Conservation (phyloP, 495 filamentous ascomycete species). For the Penicillium lividum region DNA sequence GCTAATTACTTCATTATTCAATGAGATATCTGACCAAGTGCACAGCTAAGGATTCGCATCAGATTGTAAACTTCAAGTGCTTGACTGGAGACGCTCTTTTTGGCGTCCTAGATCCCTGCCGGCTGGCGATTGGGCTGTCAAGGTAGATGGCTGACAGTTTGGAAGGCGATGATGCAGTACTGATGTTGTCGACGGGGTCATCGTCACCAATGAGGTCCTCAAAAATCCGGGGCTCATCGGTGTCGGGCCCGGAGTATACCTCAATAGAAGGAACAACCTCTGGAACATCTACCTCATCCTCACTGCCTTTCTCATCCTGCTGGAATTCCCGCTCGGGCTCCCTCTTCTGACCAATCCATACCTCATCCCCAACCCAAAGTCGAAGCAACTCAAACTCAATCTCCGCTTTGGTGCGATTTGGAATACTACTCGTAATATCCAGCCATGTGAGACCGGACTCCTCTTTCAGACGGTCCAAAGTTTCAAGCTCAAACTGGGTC, state of each 20-base stretch:
- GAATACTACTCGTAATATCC: constrained; percentile 31
- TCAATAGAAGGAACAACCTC: background rate
- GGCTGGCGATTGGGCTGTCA: constrained; percentile 16
- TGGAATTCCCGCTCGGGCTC: background rate
- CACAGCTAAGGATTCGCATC: background rate
- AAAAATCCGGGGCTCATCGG: background rate
- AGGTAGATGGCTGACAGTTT: constrained; percentile 19
- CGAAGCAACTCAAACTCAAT: constrained; percentile 43
- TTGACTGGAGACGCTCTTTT: constrained; percentile 13
- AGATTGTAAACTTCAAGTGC: constrained; percentile 4
- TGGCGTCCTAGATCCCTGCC: constrained; percentile 5
- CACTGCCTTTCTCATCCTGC: background rate
- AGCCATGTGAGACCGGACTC: constrained; percentile 36
- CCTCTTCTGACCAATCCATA: constrained; percentile 13
- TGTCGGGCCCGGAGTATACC: background rate
- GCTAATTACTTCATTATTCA: background rate
- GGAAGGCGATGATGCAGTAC: constrained; percentile 14
- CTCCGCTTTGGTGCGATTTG: constrained; percentile 34
- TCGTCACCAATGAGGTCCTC: constrained; percentile 11
- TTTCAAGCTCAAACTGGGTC: constrained; percentile 34
- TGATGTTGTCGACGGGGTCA: constrained; percentile 8
- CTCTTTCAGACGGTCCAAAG: constrained; percentile 30
- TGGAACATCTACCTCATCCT: background rate
- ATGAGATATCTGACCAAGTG: background rate
- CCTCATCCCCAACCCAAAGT: constrained; percentile 35